Conservation (phyloP, 306 rosid genomes). For the Nissolia schottii region DNA sequence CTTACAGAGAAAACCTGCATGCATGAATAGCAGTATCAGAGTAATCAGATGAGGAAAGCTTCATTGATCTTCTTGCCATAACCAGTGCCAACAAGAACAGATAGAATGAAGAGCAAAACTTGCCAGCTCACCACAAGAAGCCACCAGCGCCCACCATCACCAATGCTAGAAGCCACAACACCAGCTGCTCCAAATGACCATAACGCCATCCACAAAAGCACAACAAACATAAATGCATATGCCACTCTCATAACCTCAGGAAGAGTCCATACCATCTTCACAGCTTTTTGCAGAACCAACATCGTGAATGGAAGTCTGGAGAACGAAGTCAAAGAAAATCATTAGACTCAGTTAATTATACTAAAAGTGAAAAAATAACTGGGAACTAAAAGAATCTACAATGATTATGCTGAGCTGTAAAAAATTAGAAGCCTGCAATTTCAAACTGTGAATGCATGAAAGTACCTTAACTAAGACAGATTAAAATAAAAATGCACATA, state of each 20-base stretch:
- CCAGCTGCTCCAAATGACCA: conserved; percentile 99
- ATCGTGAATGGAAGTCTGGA: conserved; percentile 90
- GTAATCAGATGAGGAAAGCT: conserved; percentile 23
- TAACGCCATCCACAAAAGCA: conserved; percentile 85
- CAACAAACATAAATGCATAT: conserved; percentile 72
- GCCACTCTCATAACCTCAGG: conserved; percentile 80
- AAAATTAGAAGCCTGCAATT: background rate
- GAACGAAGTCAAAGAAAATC: conserved; percentile 25
- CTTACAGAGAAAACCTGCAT: conserved; percentile 84
- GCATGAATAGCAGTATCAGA: conserved; percentile 23
- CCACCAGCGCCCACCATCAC: conserved; percentile 96
- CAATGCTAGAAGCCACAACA: conserved; percentile 88
- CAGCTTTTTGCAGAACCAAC: conserved; percentile 88
- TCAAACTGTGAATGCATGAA: background rate
- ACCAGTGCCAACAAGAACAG: conserved; percentile 22
- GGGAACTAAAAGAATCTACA: background rate
- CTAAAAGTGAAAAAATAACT: background rate
- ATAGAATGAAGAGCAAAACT: conserved; percentile 71
- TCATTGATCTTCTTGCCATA: conserved; percentile 8
- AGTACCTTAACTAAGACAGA: background rate
- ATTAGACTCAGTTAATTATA: background rate
- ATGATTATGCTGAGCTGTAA: background rate
- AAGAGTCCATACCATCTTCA: conserved; percentile 89
- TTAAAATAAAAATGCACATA: background rate
- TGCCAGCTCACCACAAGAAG: conserved; percentile 99